These are phyloP conservation scores for Xerocomellus chrysenteron DNA, from an alignment of 768 basidiomycete genomes.

Conservation along the genomic window DNA sequence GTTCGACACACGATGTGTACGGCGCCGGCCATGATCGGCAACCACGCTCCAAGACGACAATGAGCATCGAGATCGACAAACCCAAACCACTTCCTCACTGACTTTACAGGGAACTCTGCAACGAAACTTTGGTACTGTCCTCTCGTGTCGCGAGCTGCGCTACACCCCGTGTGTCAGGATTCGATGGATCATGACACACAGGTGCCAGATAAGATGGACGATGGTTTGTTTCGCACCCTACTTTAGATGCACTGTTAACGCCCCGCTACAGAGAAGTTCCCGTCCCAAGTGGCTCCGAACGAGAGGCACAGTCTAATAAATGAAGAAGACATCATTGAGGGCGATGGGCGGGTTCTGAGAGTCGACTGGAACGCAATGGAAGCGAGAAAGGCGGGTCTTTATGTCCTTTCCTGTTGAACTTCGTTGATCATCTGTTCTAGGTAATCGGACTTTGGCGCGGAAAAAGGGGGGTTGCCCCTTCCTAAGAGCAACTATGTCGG, in stretches of 20 bases:
- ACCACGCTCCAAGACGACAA: background rate
- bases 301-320: slow-evolving; percentile 1
- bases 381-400: background rate
- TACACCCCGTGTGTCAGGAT: background rate
- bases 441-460: no score
- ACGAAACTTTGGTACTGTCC: background rate
- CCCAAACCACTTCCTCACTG: background rate
- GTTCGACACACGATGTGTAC: background rate
- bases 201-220: background rate
- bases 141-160: slow-evolving; percentile 9
- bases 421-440: background rate
- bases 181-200: background rate
- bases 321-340: background rate
- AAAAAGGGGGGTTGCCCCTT: background rate
- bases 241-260: background rate
- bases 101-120: background rate
- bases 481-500: background rate
- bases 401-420: no score
- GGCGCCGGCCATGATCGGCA: no score
- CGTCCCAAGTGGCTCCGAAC: slow-evolving; percentile 9
- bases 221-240: background rate
- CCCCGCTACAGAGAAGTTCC: background rate
- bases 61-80: background rate
- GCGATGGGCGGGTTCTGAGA: background rate
- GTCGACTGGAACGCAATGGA: background rate